phyloP scores from a whole-genome alignment of 306 rosid genomes.

The Cucurbita pepo region DNA sequence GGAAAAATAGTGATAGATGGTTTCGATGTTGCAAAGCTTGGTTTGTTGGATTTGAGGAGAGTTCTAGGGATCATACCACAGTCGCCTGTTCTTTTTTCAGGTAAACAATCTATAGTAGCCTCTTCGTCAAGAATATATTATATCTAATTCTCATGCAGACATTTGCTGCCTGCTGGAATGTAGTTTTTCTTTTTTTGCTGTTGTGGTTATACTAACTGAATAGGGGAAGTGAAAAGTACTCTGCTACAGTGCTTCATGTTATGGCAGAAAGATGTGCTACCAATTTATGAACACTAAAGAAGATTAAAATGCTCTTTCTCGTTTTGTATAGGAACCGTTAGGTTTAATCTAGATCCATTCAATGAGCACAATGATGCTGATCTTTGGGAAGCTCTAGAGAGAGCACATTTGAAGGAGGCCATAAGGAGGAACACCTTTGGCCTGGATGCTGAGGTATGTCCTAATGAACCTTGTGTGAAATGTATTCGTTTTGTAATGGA shows the following conservation, averaged over 20 bases:
- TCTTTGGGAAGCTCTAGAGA: constrained; percentile 45
- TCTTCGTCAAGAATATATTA: background rate
- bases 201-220: background rate
- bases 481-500: background rate
- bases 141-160: background rate
- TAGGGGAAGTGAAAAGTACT: background rate
- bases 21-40: constrained; percentile 28
- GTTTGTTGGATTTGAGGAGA: constrained; percentile 25
- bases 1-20: constrained; percentile 32
- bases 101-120: background rate
- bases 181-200: background rate
- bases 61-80: constrained; percentile 42
- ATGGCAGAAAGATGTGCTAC: background rate
- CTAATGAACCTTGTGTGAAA: background rate
- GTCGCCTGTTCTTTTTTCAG: constrained; percentile 36
- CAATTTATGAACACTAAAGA: too few species aligned
- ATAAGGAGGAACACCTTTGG: constrained; percentile 30
- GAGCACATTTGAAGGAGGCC: constrained; percentile 37
- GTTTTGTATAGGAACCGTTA: constrained; percentile 23
- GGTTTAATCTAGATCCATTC: constrained; percentile 50
- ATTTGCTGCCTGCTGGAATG: background rate
- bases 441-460: constrained; percentile 30
- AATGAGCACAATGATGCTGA: constrained; percentile 38
- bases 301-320: background rate
- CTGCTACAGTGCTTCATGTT: background rate